Evolutionary conservation across 192 early-diverging fungal genomes (phyloP).

Genomic region (Backusella luteola): DNA sequence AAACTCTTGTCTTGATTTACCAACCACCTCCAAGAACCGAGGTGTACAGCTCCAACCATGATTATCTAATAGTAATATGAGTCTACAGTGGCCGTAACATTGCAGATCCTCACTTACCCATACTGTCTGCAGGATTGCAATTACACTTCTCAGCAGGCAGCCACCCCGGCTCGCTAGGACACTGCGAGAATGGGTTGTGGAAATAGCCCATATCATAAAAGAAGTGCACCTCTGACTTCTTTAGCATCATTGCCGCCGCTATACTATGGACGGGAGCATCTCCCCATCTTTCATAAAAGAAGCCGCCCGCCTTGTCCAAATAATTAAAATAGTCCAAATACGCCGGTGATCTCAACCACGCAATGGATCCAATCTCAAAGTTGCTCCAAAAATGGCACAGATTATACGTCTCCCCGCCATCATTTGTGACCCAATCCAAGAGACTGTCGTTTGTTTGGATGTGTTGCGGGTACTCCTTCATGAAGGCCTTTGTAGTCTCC

Average conservation of each 20-base stretch:
- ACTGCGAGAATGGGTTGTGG: constrained; percentile 22
- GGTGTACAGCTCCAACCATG: background rate
- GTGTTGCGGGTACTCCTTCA: constrained; percentile 45
- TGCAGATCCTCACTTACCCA: background rate
- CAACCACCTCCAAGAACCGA: background rate
- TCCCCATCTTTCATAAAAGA: constrained; percentile 73
- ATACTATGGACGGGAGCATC: constrained; percentile 29
- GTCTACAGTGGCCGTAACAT: too few relatives aligned
- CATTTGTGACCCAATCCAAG: constrained; percentile 47
- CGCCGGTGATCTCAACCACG: constrained; percentile 61
- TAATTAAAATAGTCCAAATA: constrained; percentile 68
- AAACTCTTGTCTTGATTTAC: background rate
- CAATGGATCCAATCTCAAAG: constrained; percentile 72
- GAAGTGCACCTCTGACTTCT: constrained; percentile 16
- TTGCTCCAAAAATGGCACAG: constrained; percentile 77
- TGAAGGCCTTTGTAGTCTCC: constrained; percentile 50
- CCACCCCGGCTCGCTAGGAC: constrained; percentile 21
- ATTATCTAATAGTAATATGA: background rate
- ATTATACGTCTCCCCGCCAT: constrained; percentile 55
- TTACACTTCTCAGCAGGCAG: constrained; percentile 10
- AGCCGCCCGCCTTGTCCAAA: constrained; percentile 78
- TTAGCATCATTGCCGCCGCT: constrained; percentile 19
- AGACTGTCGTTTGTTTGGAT: constrained; percentile 18
- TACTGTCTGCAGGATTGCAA: constrained; percentile 22
- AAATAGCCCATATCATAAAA: constrained; percentile 30